A percentile compares a stretch with the other conserved stretches of the same genome.
Conservation (phyloP, 495 filamentous ascomycete species). For the Aspergillus cavernicola region DNA sequence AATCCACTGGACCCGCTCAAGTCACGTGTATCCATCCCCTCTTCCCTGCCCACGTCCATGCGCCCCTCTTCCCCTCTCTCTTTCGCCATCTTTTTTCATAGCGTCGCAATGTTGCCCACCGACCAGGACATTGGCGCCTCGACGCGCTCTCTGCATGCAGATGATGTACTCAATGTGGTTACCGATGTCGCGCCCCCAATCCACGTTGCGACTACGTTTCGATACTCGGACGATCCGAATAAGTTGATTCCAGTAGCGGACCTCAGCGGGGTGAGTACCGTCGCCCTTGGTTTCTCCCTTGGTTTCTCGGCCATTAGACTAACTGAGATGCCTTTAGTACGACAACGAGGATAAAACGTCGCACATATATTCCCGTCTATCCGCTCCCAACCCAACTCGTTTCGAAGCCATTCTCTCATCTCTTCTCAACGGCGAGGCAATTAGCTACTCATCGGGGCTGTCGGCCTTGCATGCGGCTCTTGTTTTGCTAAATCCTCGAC, state of each 20-base stretch:
- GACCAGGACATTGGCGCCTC: constrained; percentile 34
- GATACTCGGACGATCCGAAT: constrained; percentile 68
- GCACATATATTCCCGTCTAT: constrained; percentile 74
- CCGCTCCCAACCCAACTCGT: constrained; percentile 72
- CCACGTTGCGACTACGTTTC: constrained; percentile 84
- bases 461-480: constrained; percentile 83
- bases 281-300: no score
- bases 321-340: constrained; percentile 17
- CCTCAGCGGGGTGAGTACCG: constrained; percentile 28
- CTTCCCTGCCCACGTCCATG: not conserved
- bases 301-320: not conserved
- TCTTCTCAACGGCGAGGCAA: constrained; percentile 61
- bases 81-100: constrained; percentile 8
- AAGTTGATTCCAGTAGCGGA: constrained; percentile 49
- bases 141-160: constrained; percentile 81
- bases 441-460: constrained; percentile 82
- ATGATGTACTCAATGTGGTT: constrained; percentile 68
- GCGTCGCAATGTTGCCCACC: constrained; percentile 30
- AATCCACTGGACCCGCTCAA: not conserved
- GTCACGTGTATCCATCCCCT: constrained; percentile 1
- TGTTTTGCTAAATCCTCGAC: constrained; percentile 69
- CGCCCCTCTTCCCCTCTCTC: not conserved
- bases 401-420: constrained; percentile 75
- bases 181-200: constrained; percentile 79
- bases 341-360: constrained; percentile 22